Conservation (phyloP, 2,329 filamentous ascomycete genomes). For the Scytalidium sp. region DNA sequence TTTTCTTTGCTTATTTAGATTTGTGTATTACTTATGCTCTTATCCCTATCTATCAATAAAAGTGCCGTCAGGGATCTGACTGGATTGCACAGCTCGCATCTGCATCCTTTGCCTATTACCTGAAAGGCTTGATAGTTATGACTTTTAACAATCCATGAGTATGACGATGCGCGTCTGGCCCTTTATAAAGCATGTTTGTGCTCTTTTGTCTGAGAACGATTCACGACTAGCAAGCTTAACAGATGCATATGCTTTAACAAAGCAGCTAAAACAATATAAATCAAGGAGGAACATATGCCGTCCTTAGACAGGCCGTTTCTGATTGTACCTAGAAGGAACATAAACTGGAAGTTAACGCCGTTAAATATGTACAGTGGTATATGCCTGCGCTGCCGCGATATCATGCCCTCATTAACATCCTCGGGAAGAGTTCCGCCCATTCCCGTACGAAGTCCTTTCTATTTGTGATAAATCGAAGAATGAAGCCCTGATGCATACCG, state of each 20-base stretch:
- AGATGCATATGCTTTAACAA: too few species aligned
- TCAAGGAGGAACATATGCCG: background rate
- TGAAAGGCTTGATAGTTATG: too few species aligned
- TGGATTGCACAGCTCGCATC: too few species aligned
- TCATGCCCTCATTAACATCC: background rate
- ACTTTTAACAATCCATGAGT: too few species aligned
- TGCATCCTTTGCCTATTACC: too few species aligned
- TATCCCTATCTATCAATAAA: too few species aligned
- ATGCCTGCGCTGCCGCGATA: background rate
- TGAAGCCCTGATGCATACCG: background rate
- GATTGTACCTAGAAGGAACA: background rate
- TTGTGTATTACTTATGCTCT: background rate
- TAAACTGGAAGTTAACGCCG: background rate
- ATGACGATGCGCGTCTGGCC: too few species aligned
- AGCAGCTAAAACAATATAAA: too few species aligned
- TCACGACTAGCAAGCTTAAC: too few species aligned
- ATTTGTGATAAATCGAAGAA: background rate
- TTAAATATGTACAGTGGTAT: background rate
- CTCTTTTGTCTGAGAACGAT: too few species aligned
- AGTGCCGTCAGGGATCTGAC: too few species aligned
- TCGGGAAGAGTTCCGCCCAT: background rate
- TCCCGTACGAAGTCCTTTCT: background rate
- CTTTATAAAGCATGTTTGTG: too few species aligned
- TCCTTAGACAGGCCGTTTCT: background rate
- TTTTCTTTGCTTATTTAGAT: background rate